phyloP scores from a whole-genome alignment of 31 red algal genomes.

The Porphyra umbilicalis region DNA sequence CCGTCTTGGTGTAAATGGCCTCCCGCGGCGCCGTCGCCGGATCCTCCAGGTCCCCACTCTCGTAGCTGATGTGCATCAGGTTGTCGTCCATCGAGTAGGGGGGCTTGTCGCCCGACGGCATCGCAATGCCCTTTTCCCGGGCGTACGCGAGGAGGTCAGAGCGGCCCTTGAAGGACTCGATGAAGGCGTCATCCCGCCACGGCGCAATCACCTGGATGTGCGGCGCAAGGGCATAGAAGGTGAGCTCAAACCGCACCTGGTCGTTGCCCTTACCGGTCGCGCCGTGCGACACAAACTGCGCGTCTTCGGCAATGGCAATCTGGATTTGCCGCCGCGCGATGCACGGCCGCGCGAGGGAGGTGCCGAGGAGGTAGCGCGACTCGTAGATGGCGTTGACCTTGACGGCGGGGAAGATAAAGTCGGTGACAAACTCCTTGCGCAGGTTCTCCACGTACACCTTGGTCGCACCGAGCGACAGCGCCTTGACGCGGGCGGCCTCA shows the following conservation, averaged over 20 bases:
- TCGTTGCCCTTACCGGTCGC: slow-evolving; percentile 99
- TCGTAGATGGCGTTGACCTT: slow-evolving; percentile 97
- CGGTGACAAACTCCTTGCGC: slow-evolving; percentile 74
- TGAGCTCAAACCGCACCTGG: slow-evolving; percentile 96
- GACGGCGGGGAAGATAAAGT: slow-evolving; percentile 90
- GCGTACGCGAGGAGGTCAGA: slow-evolving; percentile 87
- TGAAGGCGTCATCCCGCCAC: slow-evolving; percentile 74
- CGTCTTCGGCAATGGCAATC: slow-evolving; percentile 66
- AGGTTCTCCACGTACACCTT: slow-evolving; percentile 92
- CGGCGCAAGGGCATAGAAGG: slow-evolving; percentile 79
- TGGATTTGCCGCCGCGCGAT: slow-evolving; percentile 83
- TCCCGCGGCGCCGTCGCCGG: slow-evolving; percentile 48
- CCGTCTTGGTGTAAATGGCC: slow-evolving; percentile 81
- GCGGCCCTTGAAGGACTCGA: slow-evolving; percentile 74
- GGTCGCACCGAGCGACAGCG: slow-evolving; percentile 60
- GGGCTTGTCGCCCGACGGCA: slow-evolving; percentile 77
- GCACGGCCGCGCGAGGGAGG: slow-evolving; percentile 89
- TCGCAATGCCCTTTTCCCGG: slow-evolving; percentile 68
- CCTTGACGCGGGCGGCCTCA: slow-evolving; percentile 64
- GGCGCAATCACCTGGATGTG: slow-evolving; percentile 90
- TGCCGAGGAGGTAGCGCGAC: slow-evolving; percentile 90
- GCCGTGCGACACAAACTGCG: slow-evolving; percentile 87
- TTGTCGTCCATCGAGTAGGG: slow-evolving; percentile 99
- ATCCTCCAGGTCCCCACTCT: slow-evolving; percentile 90
- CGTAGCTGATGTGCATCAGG: slow-evolving; percentile 94